phyloP scores from a whole-genome alignment of 441 rosid genomes.

The Jatropha podagrica region DNA sequence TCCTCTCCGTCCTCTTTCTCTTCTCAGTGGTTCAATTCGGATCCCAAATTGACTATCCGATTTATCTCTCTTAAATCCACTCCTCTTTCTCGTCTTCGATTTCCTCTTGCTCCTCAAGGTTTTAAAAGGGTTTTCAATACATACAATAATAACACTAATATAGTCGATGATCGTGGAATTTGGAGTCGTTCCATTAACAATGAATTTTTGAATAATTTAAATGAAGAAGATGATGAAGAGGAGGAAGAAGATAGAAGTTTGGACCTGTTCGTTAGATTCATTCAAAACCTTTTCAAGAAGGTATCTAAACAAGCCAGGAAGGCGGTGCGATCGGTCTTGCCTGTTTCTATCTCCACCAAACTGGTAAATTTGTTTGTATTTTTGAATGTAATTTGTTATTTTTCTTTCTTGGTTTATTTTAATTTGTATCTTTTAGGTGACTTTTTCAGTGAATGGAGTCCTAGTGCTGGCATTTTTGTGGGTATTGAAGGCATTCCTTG shows the following conservation, averaged over 20 bases:
- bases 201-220: conserved; percentile 28
- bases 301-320: conserved; percentile 67
- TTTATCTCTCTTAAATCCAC: conserved; percentile 36
- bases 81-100: not conserved
- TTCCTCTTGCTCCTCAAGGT: not conserved
- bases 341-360: conserved; percentile 56
- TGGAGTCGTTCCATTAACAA: conserved; percentile 68
- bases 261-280: conserved; percentile 69
- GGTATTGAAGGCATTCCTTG: conserved; percentile 89
- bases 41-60: conserved; percentile 14
- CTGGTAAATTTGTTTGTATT: conserved; percentile 35
- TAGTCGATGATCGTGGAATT: conserved; percentile 48
- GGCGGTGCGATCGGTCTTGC: conserved; percentile 76
- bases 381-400: not conserved
- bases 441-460: conserved; percentile 82
- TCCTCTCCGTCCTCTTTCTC: not conserved
- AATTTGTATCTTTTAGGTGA: conserved; percentile 42
- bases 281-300: conserved; percentile 67
- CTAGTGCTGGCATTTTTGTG: conserved; percentile 75
- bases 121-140: conserved; percentile 6
- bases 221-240: conserved; percentile 48
- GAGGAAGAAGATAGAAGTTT: conserved; percentile 80
- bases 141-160: conserved; percentile 24
- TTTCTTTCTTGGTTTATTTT: not conserved
- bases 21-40: not conserved